A percentile compares a stretch with the other conserved stretches of the same genome.
Conservation (phyloP, 345 rosid genomes). For the Luvunga scandens region DNA sequence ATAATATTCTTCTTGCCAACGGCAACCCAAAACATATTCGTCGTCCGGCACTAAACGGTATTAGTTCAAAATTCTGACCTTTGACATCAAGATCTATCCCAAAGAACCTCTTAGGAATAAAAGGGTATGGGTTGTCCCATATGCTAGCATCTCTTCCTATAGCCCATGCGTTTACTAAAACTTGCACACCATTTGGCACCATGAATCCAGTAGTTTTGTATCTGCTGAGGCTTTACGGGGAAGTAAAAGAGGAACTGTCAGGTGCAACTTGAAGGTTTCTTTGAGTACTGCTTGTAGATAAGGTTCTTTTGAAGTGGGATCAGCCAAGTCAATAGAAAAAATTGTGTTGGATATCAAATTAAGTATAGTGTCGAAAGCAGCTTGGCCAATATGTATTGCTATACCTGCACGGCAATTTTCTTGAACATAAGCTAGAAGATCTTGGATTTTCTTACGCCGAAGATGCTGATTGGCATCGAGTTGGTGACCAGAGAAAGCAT, state of each 20-base stretch:
- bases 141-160: constrained; percentile 41
- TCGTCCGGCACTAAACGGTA: constrained; percentile 48
- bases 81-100: constrained; percentile 28
- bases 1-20: too few species aligned
- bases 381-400: constrained; percentile 29
- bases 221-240: constrained; percentile 38
- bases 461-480: constrained; percentile 25
- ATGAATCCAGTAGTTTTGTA: constrained; percentile 29
- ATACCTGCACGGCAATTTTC: constrained; percentile 15
- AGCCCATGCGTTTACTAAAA: constrained; percentile 49
- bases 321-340: constrained; percentile 30
- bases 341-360: constrained; percentile 23
- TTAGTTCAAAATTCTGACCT: constrained; percentile 35
- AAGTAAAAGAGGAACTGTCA: constrained; percentile 32
- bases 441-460: constrained; percentile 21
- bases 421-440: constrained; percentile 14
- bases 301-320: constrained; percentile 22
- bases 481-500: constrained; percentile 18
- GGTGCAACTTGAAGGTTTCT: constrained; percentile 55
- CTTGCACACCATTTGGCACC: constrained; percentile 39
- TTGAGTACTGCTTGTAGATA: constrained; percentile 45
- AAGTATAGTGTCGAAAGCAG: constrained; percentile 22
- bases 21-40: constrained; percentile 16
- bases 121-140: constrained; percentile 41
- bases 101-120: constrained; percentile 47